These are phyloP conservation scores for Terana coerulea DNA, from an alignment of 768 basidiomycete species.

Conservation along the genomic window DNA sequence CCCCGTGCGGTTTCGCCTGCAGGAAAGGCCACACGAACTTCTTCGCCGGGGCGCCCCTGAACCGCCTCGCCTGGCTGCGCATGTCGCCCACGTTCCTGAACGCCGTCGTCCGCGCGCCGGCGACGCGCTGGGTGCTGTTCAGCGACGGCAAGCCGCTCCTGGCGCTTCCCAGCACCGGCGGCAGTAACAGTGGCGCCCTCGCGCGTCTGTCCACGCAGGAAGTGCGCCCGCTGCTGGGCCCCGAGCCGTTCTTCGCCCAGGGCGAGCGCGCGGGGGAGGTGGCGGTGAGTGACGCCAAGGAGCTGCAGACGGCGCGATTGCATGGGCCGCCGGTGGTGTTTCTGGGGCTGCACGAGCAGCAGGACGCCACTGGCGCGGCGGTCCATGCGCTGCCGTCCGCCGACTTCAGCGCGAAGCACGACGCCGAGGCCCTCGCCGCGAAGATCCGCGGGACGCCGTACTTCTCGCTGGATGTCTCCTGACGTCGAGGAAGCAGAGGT, in stretches of 20 bases:
- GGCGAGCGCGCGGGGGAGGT: slow-evolving; percentile 39
- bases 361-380: slow-evolving; percentile 20
- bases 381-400: slow-evolving; percentile 55
- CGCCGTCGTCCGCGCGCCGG: slow-evolving; percentile 49
- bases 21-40: slow-evolving; percentile 32
- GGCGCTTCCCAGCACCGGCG: slow-evolving; percentile 18
- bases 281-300: slow-evolving; percentile 19
- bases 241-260: slow-evolving; percentile 67
- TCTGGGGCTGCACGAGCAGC: slow-evolving; percentile 68
- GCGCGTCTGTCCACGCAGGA: slow-evolving; percentile 55
- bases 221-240: slow-evolving; percentile 56
- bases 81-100: slow-evolving; percentile 72
- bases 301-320: slow-evolving; percentile 53
- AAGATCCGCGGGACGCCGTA: slow-evolving; percentile 73
- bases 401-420: slow-evolving; percentile 40
- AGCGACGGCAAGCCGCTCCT: slow-evolving; percentile 65
- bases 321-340: slow-evolving; percentile 62
- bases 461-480: slow-evolving; percentile 73
- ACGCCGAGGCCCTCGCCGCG: slow-evolving; percentile 43
- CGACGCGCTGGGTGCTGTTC: slow-evolving; percentile 77
- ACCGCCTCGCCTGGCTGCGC: slow-evolving; percentile 79
- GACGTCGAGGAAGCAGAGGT: slow-evolving; percentile 34
- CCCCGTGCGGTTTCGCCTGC: not conserved
- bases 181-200: slow-evolving; percentile 32
- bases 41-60: slow-evolving; percentile 60